Percentiles rank a stretch among this genome's conserved stretches.
phyloP scores from a whole-genome alignment of 176 grass and related monocot species.

The Carex parvula region DNA sequence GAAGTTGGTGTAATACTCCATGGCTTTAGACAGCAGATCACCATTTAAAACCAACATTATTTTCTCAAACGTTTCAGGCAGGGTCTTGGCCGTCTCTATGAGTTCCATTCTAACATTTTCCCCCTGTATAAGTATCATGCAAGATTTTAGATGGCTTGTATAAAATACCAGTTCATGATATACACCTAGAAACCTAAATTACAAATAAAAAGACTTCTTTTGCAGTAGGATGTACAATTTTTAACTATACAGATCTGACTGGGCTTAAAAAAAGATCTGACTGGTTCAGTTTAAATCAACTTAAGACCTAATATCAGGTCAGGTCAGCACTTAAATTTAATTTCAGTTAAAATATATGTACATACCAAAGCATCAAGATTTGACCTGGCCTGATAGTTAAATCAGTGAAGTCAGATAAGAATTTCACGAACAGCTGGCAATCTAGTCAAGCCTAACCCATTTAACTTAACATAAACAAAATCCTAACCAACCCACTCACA shows the following conservation, averaged over 20 bases:
- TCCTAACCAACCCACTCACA: neutral
- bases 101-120: constrained; percentile 71
- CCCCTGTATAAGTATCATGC: constrained; percentile 40
- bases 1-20: constrained; percentile 73
- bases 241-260: neutral
- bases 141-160: neutral
- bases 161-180: neutral
- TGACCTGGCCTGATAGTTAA: neutral
- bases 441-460: neutral
- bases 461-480: neutral
- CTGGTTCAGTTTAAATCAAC: neutral
- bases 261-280: constrained; percentile 3
- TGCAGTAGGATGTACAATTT: neutral
- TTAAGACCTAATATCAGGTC: neutral
- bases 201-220: neutral
- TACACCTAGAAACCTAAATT: neutral
- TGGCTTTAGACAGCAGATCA: constrained; percentile 55
- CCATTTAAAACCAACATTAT: constrained; percentile 71
- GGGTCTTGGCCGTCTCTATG: constrained; percentile 69
- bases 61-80: constrained; percentile 70
- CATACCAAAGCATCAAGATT: neutral
- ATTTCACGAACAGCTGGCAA: neutral
- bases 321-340: neutral
- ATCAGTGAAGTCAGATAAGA: too few species aligned
- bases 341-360: neutral